Percentiles rank a stretch among this genome's conserved stretches.
Conservation (phyloP, 495 filamentous ascomycete species). For the Glutinoglossum americanum region DNA sequence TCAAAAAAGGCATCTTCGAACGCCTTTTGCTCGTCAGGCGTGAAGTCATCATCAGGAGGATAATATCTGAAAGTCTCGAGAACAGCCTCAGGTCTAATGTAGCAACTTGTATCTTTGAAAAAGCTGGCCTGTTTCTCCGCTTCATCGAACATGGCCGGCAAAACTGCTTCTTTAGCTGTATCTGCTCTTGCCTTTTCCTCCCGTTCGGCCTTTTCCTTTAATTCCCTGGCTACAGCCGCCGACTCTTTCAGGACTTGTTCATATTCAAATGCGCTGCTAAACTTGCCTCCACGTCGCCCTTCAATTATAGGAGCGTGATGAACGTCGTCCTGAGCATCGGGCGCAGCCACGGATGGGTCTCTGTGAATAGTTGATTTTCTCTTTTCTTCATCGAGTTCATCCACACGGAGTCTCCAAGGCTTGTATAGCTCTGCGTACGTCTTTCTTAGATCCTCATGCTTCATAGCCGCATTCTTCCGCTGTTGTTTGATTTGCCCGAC, state of each 20-base stretch:
- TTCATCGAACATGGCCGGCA: conserved; percentile 50
- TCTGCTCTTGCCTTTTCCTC: conserved; percentile 53
- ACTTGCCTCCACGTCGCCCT: conserved; percentile 36
- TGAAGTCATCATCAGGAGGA: conserved; percentile 67
- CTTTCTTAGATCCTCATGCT: conserved; percentile 18
- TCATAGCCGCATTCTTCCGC: conserved; percentile 19
- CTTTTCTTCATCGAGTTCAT: conserved; percentile 40
- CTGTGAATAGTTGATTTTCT: conserved; percentile 28
- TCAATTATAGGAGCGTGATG: conserved; percentile 17
- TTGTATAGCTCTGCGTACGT: conserved; percentile 25
- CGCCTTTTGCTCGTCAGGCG: conserved; percentile 46
- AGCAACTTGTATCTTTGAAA: conserved; percentile 56
- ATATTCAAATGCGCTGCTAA: conserved; percentile 55
- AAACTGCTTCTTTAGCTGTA: conserved; percentile 59
- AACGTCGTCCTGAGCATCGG: conserved; percentile 4
- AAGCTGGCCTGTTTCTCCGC: conserved; percentile 7
- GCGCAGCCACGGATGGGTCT: conserved; percentile 18
- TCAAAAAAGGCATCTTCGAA: conserved; percentile 67
- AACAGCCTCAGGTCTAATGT: conserved; percentile 40
- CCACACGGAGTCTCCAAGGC: conserved; percentile 25
- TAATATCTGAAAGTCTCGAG: conserved; percentile 50
- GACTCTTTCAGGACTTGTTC: conserved; percentile 58
- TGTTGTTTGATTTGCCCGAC: conserved; percentile 8
- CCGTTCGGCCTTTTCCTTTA: conserved; percentile 43
- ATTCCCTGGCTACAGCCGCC: conserved; percentile 51